phyloP scores from a whole-genome alignment of 495 filamentous ascomycete genomes.

The Bryoglossum gracile region DNA sequence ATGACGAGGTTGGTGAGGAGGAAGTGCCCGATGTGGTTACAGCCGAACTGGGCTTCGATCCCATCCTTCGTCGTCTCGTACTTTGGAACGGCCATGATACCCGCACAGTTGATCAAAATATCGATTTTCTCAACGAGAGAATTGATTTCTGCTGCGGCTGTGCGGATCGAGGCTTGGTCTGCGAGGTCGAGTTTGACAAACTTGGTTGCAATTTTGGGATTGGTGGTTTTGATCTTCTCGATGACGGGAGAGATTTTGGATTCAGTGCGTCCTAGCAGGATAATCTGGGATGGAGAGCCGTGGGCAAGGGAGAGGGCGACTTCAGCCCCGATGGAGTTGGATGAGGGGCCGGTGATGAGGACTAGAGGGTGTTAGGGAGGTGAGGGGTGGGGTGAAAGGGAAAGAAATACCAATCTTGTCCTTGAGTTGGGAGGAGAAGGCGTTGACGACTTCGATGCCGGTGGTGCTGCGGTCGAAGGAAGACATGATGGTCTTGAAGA shows the following conservation, averaged over 20 bases:
- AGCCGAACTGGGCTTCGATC: slow-evolving; percentile 51
- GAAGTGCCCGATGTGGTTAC: slow-evolving; percentile 54
- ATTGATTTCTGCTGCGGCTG: slow-evolving; percentile 34
- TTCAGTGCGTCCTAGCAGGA: slow-evolving; percentile 45
- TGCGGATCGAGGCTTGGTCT: slow-evolving; percentile 33
- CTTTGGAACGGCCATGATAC: slow-evolving; percentile 21
- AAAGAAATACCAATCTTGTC: slow-evolving; percentile 20
- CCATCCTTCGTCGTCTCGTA: slow-evolving; percentile 21
- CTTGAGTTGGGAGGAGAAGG: slow-evolving; percentile 12
- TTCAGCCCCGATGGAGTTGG: slow-evolving; percentile 24
- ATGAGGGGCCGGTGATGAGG: slow-evolving; percentile 25
- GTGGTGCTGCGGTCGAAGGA: no score
- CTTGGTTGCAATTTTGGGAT: neutral
- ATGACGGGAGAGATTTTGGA: slow-evolving; percentile 19
- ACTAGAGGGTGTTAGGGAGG: slow-evolving; percentile 4
- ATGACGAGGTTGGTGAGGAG: slow-evolving; percentile 50
- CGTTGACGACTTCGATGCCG: slow-evolving; percentile 26
- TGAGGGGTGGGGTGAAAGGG: neutral
- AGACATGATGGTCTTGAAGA: no score
- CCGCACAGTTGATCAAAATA: slow-evolving; percentile 28
- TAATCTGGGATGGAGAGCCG: slow-evolving; percentile 41
- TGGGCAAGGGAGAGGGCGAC: slow-evolving; percentile 37
- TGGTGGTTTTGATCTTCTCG: neutral
- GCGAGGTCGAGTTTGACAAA: slow-evolving; percentile 35
- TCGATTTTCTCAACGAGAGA: slow-evolving; percentile 20